Base-by-base conservation (phyloP, 2,329 filamentous ascomycete species). In the Trematosphaeria pertusa region DNA sequence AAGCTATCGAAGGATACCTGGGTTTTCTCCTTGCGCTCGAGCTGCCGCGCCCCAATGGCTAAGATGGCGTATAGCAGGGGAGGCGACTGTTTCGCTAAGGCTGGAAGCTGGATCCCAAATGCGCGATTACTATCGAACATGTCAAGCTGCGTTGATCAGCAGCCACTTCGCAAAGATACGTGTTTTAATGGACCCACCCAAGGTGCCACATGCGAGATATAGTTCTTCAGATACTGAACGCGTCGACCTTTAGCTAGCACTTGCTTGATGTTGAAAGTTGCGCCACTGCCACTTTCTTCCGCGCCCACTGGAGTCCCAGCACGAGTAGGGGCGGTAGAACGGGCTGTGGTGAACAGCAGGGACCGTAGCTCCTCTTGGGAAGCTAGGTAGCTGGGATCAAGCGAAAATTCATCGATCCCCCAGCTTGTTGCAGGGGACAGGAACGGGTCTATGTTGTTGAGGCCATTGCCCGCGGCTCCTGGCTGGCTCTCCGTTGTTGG, bases 101-200 rank as follows among this genome's bases (percentile, higher is more conserved):
- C 72, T 0, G 79, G 77, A 4, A 81, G 67, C 4, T 75, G 73
- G 5, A 76, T 73, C 15, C 75, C 75, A 50, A 81, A 82, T 20
- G 78, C 73, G 1, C 73, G 68, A 37, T 77, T 67, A 21, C 72
- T 70, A 52, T 82, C 80, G 40, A 82, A 81, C 66, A 80, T 82
- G 46, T 82, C 79, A 1, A 81, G 73, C 78, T 72, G 39, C 32
- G 19, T 1, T 15, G 3, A 14, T 44, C 21, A 47, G 21, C 19
- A 9, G 20, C 6, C 6, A 17, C 7, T 10, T 1, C 17, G 3
- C 3, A 24, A 2, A 10, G 4, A 19, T 4, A 31, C 32, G 5
- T 21, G 17, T 42, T n/a, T n/a, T n/a, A n/a, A n/a, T n/a, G n/a
- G n/a, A n/a, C n/a, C n/a, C n/a, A 63, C 62, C 60, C 61, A 67